These are phyloP conservation scores for Nymphaea colorata DNA, from an alignment of 164 flowering plant species.

Conservation along the genomic window DNA sequence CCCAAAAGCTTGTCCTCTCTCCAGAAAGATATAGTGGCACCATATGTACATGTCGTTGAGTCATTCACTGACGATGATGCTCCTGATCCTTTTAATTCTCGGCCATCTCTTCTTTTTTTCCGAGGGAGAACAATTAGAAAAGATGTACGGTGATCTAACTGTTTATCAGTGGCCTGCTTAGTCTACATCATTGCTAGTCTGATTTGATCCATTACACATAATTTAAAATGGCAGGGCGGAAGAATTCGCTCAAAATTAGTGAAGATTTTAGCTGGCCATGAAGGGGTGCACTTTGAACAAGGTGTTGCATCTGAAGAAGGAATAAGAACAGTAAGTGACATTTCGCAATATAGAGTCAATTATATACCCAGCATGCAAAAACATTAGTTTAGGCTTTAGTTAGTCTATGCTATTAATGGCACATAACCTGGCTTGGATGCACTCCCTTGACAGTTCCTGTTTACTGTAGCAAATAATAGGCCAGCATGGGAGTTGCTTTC, in stretches of 20 bases:
- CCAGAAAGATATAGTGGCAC: constrained; percentile 88
- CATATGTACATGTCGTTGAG: constrained; percentile 88
- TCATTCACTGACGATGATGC: constrained; percentile 53
- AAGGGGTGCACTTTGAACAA: constrained; percentile 64
- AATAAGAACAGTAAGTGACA: constrained; percentile 51
- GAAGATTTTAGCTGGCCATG: constrained; percentile 43
- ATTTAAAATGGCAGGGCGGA: constrained; percentile 54
- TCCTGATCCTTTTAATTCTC: constrained; percentile 63
- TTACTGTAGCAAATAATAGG: too few species aligned
- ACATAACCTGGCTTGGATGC: too few species aligned
- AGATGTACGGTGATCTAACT: constrained; percentile 41
- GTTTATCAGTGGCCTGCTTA: constrained; percentile 7
- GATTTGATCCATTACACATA: background rate
- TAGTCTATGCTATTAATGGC: too few species aligned
- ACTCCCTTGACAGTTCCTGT: too few species aligned
- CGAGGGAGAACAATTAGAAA: constrained; percentile 84
- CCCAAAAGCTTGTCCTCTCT: constrained; percentile 55
- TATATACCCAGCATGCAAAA: too few species aligned
- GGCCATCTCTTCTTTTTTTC: constrained; percentile 73
- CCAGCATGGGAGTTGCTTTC: too few species aligned
- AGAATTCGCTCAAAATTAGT: constrained; percentile 63
- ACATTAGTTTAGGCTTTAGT: too few species aligned
- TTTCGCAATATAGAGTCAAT: too few species aligned
- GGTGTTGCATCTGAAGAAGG: constrained; percentile 49
- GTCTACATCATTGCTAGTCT: too few species aligned